phyloP scores from a whole-genome alignment of 768 basidiomycete genomes.

The Chiua virens region DNA sequence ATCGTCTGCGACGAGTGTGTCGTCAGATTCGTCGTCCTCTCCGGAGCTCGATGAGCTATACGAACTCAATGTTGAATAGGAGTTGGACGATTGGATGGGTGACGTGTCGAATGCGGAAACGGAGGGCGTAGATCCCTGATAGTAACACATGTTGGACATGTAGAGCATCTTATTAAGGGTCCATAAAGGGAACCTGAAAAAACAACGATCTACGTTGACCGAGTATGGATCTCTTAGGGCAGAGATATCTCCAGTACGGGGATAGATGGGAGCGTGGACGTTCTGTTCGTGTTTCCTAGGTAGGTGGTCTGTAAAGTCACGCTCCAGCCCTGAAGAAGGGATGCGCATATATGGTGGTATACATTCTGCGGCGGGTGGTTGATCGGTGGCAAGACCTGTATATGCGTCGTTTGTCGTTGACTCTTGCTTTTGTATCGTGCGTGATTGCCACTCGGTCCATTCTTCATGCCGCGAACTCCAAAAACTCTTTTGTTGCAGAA shows the following conservation, averaged over 20 bases:
- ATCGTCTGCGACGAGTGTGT: slow-evolving; percentile 56
- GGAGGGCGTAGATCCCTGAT: slow-evolving; percentile 24
- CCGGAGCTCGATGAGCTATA: slow-evolving; percentile 13
- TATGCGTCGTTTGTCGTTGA: slow-evolving; percentile 23
- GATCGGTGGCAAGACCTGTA: slow-evolving; percentile 19
- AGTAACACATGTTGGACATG: slow-evolving; percentile 60
- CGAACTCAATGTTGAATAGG: slow-evolving; percentile 20
- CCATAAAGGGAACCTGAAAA: slow-evolving; percentile 58
- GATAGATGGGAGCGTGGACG: slow-evolving; percentile 38
- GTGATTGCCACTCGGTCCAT: slow-evolving; percentile 41
- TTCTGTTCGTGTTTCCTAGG: slow-evolving; percentile 11
- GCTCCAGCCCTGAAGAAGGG: slow-evolving; percentile 32
- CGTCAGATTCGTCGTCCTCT: slow-evolving; percentile 48
- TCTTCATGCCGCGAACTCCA: slow-evolving; percentile 59
- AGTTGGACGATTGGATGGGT: slow-evolving; percentile 8
- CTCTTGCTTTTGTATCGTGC: slow-evolving; percentile 4
- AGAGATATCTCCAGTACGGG: slow-evolving; percentile 63
- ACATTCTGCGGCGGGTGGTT: not conserved
- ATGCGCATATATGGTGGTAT: slow-evolving; percentile 20
- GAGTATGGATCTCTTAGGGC: slow-evolving; percentile 59
- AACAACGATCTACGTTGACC: slow-evolving; percentile 57
- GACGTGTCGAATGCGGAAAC: slow-evolving; percentile 11
- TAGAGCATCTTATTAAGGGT: slow-evolving; percentile 68
- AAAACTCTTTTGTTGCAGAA: slow-evolving; percentile 59
- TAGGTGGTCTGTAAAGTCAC: slow-evolving; percentile 20